Percentiles rank a stretch among this genome's conserved stretches.
These are phyloP conservation scores for Colletotrichum phormii DNA, from an alignment of 2,329 filamentous ascomycete species.

Conservation along the genomic window DNA sequence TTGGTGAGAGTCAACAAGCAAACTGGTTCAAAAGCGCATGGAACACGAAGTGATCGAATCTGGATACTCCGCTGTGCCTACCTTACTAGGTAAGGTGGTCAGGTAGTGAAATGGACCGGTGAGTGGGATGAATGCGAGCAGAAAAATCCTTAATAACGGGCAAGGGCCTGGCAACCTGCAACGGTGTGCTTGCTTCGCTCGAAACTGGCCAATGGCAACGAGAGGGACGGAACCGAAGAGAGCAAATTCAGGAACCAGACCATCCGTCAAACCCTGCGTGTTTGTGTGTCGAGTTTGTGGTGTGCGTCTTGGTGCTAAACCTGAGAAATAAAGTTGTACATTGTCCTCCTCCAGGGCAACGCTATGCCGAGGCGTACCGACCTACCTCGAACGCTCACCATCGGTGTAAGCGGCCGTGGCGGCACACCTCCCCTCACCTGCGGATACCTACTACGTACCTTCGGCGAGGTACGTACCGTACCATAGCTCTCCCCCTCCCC, in stretches of 20 bases:
- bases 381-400: conserved; percentile 24
- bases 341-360: conserved; percentile 1
- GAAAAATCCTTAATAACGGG: conserved; percentile 7
- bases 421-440: not conserved
- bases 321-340: conserved; percentile 9
- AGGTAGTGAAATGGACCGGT: not conserved
- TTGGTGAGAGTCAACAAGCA: conserved; percentile 25
- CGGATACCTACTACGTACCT: no score
- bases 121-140: conserved; percentile 35
- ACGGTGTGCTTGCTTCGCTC: not conserved
- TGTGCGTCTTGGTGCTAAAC: not conserved
- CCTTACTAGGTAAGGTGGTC: no score
- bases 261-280: conserved; percentile 13
- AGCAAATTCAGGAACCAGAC: conserved; percentile 30
- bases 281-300: no score
- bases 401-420: conserved; percentile 6
- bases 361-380: conserved; percentile 34
- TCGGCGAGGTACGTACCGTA: no score
- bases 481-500: conserved; percentile 10
- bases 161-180: conserved; percentile 11
- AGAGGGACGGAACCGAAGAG: conserved; percentile 1
- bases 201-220: conserved; percentile 22
- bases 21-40: conserved; percentile 3
- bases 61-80: conserved; percentile 9
- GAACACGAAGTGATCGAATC: conserved; percentile 29